phyloP scores from a whole-genome alignment of 2,329 filamentous ascomycete species.

The Lasiodiplodia theobromae region DNA sequence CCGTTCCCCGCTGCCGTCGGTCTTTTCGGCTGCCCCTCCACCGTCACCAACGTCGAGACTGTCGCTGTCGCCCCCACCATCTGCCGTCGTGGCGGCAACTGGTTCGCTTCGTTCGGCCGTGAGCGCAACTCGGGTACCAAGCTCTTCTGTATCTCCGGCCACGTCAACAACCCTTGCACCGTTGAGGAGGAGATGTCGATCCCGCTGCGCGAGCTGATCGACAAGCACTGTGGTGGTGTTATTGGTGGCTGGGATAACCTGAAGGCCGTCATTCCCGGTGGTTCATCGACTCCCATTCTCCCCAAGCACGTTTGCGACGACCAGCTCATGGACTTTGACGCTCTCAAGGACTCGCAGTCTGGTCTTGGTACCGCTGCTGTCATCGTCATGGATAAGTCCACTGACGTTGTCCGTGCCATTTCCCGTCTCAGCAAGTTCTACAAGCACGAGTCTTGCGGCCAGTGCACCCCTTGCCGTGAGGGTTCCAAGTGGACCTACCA shows the following conservation, averaged over 20 bases:
- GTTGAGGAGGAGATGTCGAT: constrained; percentile 99
- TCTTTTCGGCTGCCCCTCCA: constrained; percentile 97
- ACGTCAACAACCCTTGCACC: constrained; percentile 98
- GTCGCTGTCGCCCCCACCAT: constrained; percentile 95
- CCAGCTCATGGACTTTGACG: constrained; percentile 99
- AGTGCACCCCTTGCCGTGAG: constrained; percentile 99
- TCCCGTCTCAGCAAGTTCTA: constrained; percentile 95
- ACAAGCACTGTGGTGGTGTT: constrained; percentile 97
- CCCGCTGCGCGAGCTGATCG: constrained; percentile 91
- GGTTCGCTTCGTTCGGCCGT: constrained; percentile 94
- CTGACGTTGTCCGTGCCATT: constrained; percentile 94
- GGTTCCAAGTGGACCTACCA: constrained; percentile 99
- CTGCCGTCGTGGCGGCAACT: constrained; percentile 86
- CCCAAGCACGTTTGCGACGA: constrained; percentile 90
- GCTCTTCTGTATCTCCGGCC: constrained; percentile 96
- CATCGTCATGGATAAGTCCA: constrained; percentile 98
- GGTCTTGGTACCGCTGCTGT: constrained; percentile 97
- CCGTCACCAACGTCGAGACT: constrained; percentile 98
- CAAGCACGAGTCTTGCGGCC: constrained; percentile 96
- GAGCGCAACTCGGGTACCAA: constrained; percentile 98
- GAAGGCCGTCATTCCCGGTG: constrained; percentile 91
- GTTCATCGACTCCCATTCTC: constrained; percentile 94
- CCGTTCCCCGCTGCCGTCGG: constrained; percentile 97
- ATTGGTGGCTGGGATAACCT: constrained; percentile 98
- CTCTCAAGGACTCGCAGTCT: constrained; percentile 95